A percentile compares a stretch with the other conserved stretches of the same genome.
Evolutionary conservation across 768 basidiomycete genomes (phyloP).

Genomic region (Suillus variegatus): DNA sequence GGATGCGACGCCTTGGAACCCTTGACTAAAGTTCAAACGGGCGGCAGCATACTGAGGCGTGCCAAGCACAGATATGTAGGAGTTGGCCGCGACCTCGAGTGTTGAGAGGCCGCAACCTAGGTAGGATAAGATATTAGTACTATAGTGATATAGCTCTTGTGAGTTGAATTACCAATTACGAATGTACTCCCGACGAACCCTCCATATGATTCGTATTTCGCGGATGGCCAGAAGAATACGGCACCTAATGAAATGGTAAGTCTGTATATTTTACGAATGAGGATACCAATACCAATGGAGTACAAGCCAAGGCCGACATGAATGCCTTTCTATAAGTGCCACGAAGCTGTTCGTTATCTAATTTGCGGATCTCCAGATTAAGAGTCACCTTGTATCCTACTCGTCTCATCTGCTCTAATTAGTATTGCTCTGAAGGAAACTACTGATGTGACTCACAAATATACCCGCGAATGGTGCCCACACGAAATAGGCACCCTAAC

Average conservation of each 20-base stretch:
- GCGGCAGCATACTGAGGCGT: slow-evolving; percentile 70
- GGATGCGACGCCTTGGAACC: slow-evolving; percentile 75
- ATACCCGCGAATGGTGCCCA: slow-evolving; percentile 58
- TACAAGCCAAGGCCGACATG: slow-evolving; percentile 61
- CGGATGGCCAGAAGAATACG: slow-evolving; percentile 79
- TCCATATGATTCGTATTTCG: slow-evolving; percentile 63
- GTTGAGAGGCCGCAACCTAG: slow-evolving; percentile 63
- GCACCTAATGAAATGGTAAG: slow-evolving; percentile 46
- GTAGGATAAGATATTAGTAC: background rate
- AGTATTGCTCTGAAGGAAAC: slow-evolving; percentile 1
- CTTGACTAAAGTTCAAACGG: slow-evolving; percentile 78
- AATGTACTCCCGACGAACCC: slow-evolving; percentile 78
- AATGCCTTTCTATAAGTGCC: slow-evolving; percentile 52
- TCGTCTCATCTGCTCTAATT: slow-evolving; percentile 49
- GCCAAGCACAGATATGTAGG: slow-evolving; percentile 74
- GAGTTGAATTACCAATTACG: slow-evolving; percentile 50
- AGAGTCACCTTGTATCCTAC: slow-evolving; percentile 63
- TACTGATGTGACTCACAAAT: slow-evolving; percentile 45
- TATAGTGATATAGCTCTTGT: background rate
- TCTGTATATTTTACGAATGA: slow-evolving; percentile 4
- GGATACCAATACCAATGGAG: slow-evolving; percentile 44
- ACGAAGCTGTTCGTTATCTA: slow-evolving; percentile 4
- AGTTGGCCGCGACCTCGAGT: slow-evolving; percentile 76
- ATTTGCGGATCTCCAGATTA: background rate
- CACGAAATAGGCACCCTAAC: slow-evolving; percentile 60